These are phyloP conservation scores for Kalanchoe fedtschenkoi DNA, from an alignment of 164 flowering plant genomes.

Conservation along the genomic window DNA sequence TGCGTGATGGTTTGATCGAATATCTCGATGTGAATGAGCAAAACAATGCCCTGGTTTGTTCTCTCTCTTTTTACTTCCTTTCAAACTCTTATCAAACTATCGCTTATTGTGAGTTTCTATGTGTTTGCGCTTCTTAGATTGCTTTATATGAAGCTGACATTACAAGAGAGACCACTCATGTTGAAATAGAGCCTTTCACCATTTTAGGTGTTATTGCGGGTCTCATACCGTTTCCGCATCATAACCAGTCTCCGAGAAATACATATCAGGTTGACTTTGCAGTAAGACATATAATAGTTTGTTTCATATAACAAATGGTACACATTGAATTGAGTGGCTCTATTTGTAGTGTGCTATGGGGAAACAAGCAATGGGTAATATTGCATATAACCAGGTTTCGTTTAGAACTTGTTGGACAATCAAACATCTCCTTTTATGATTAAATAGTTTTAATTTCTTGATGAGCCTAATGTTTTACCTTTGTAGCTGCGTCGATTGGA, in stretches of 20 bases:
- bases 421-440: not conserved
- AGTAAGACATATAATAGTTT: too few relatives aligned
- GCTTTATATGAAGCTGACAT: conserved; percentile 83
- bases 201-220: conserved; percentile 91
- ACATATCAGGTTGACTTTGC: conserved; percentile 98
- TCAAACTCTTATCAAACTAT: not conserved
- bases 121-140: conserved; percentile 32
- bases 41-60: conserved; percentile 86
- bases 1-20: conserved; percentile 83
- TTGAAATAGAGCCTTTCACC: conserved; percentile 96
- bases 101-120: not conserved
- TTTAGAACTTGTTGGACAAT: not conserved
- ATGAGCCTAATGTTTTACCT: conserved; percentile 3
- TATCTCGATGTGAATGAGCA: conserved; percentile 99
- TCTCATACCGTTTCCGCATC: conserved; percentile 90
- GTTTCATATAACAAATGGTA: not conserved
- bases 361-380: conserved; percentile 99
- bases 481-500: conserved; percentile 77
- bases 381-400: conserved; percentile 91
- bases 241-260: conserved; percentile 97
- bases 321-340: not conserved
- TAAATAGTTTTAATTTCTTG: not conserved
- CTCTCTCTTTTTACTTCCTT: not conserved
- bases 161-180: conserved; percentile 64
- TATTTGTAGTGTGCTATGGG: conserved; percentile 94